Evolutionary conservation across 257 asterid genomes (phyloP).

Genomic region (Eustoma russellianum): DNA sequence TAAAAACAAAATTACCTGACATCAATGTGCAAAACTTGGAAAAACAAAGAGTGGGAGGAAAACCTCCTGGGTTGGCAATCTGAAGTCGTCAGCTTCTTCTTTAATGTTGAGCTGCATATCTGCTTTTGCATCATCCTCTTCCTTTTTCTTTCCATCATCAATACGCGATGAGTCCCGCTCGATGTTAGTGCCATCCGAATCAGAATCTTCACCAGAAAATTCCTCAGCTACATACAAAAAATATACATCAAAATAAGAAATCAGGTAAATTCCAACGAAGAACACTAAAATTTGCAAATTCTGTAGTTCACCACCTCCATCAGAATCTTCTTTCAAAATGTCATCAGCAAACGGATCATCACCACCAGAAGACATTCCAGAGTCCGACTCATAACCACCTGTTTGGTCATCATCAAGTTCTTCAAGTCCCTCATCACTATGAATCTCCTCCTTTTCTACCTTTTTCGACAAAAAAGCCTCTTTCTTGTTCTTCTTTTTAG

Average conservation of each 20-base stretch:
- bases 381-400: slow-evolving; percentile 32
- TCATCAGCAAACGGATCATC: slow-evolving; percentile 71
- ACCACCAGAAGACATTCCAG: slow-evolving; percentile 64
- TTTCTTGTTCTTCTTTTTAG: slow-evolving; percentile 9
- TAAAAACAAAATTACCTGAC: no score
- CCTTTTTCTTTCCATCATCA: slow-evolving; percentile 42
- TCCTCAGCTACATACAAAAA: slow-evolving; percentile 19
- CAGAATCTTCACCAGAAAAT: slow-evolving; percentile 51
- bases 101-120: slow-evolving; percentile 53
- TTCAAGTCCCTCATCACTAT: slow-evolving; percentile 30
- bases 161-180: slow-evolving; percentile 41
- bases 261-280: slow-evolving; percentile 1
- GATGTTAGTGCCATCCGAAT: slow-evolving; percentile 40
- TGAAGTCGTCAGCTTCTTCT: slow-evolving; percentile 69
- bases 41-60: slow-evolving; percentile 5
- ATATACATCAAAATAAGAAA: no score
- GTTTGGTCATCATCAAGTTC: slow-evolving; percentile 37
- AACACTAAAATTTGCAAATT: slow-evolving; percentile 7
- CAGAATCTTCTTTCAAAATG: slow-evolving; percentile 53
- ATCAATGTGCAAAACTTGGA: neutral
- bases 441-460: slow-evolving; percentile 19
- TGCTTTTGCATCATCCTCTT: slow-evolving; percentile 36
- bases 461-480: neutral
- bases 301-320: slow-evolving; percentile 40
- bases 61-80: slow-evolving; percentile 77